These are phyloP conservation scores for Pelargonium nanum DNA, from an alignment of 345 rosid genomes.

Conservation along the genomic window DNA sequence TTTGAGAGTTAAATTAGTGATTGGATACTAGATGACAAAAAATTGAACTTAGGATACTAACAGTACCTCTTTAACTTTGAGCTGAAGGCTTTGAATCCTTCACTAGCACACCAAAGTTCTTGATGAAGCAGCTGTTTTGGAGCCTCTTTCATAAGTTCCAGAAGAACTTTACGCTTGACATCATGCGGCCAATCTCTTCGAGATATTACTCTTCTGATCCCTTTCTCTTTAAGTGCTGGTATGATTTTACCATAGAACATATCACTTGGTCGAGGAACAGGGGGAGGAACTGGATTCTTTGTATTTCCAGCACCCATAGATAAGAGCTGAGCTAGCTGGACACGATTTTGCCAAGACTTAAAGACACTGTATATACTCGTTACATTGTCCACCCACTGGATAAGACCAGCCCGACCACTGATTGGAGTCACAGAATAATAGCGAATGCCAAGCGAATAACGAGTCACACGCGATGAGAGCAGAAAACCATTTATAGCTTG, in stretches of 20 bases:
- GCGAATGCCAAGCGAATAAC: conserved; percentile 51
- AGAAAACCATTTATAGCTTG: conserved; percentile 73
- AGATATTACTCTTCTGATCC: conserved; percentile 83
- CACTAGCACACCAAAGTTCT: conserved; percentile 96
- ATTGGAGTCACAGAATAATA: conserved; percentile 85
- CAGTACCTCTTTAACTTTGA: conserved; percentile 66
- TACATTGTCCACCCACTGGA: conserved; percentile 90
- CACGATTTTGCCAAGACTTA: conserved; percentile 80
- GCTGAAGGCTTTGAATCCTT: conserved; percentile 85
- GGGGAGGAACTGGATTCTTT: conserved; percentile 45
- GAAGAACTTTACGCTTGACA: conserved; percentile 82
- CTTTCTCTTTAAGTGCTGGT: conserved; percentile 94
- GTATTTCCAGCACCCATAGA: conserved; percentile 42
- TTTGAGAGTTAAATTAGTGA: neutral
- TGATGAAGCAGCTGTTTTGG: conserved; percentile 82
- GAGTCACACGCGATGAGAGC: conserved; percentile 43
- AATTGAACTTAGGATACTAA: neutral
- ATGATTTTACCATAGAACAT: conserved; percentile 97
- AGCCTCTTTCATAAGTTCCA: conserved; percentile 86
- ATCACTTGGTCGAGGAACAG: conserved; percentile 90
- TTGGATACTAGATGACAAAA: neutral
- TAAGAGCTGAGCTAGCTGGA: conserved; percentile 53
- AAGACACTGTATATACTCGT: conserved; percentile 76
- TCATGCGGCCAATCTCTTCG: conserved; percentile 98
- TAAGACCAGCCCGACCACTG: conserved; percentile 90